These are phyloP conservation scores for Agrostemma githago DNA, from an alignment of 148 eudicot species.

Conservation along the genomic window DNA sequence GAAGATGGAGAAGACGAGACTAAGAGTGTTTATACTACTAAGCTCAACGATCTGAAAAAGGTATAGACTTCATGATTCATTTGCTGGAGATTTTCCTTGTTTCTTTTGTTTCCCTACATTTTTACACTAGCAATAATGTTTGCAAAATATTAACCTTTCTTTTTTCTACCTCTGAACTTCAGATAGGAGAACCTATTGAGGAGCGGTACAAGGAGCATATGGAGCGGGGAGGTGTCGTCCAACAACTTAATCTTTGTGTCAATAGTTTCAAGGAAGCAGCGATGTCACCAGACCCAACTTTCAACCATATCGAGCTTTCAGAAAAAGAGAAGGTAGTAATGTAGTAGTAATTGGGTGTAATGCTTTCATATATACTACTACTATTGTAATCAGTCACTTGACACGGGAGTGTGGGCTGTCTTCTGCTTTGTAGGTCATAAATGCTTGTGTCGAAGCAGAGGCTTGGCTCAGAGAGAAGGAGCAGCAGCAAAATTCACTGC, in stretches of 20 bases:
- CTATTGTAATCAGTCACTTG: background rate
- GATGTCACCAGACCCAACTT: constrained; percentile 59
- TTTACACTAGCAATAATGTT: too few relatives aligned
- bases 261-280: constrained; percentile 70
- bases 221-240: constrained; percentile 59
- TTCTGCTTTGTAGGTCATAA: constrained; percentile 41
- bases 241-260: constrained; percentile 49
- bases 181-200: constrained; percentile 88
- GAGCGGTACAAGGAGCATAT: constrained; percentile 67
- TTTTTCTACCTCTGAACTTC: constrained; percentile 11
- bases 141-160: background rate
- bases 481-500: constrained; percentile 80
- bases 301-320: constrained; percentile 73
- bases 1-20: constrained; percentile 98
- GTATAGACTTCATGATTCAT: constrained; percentile 23
- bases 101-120: background rate
- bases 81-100: background rate
- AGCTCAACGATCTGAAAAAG: constrained; percentile 91
- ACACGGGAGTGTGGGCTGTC: background rate
- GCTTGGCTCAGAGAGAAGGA: constrained; percentile 81
- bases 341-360: background rate
- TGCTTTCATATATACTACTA: background rate
- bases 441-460: constrained; percentile 69
- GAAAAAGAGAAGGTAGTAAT: constrained; percentile 75
- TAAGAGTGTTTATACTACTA: constrained; percentile 80